Percentiles rank a stretch among this genome's conserved stretches.
phyloP scores from a whole-genome alignment of 345 rosid genomes.

The Physaria fendleri region DNA sequence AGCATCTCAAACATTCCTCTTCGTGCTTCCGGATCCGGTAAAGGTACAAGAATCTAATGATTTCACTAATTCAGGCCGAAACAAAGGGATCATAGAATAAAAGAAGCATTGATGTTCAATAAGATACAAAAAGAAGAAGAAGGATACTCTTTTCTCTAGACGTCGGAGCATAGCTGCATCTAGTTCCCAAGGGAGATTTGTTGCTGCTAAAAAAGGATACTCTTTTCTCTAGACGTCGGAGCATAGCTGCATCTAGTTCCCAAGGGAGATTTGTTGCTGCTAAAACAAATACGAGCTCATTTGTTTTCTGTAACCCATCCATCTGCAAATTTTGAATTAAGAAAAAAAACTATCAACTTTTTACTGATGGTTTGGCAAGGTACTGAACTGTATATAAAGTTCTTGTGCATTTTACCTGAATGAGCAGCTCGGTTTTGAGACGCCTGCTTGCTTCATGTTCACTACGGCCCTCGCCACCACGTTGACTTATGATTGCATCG shows the following conservation, averaged over 20 bases:
- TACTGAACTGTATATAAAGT: background rate
- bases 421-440: conserved; percentile 94
- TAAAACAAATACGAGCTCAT: conserved; percentile 92
- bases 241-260: conserved; percentile 98
- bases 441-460: conserved; percentile 99
- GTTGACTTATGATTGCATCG: conserved; percentile 93
- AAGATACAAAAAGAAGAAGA: conserved; percentile 1
- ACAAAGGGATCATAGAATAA: conserved; percentile 5
- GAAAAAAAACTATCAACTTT: conserved; percentile 7
- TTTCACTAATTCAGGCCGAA: conserved; percentile 30
- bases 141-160: conserved; percentile 97
- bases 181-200: conserved; percentile 97
- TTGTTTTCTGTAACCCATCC: conserved; percentile 83
- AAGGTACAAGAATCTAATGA: conserved; percentile 82
- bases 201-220: conserved; percentile 98
- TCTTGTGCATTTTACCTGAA: conserved; percentile 57
- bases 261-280: conserved; percentile 99
- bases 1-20: conserved; percentile 88
- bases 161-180: conserved; percentile 98
- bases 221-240: conserved; percentile 91
- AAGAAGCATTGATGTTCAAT: background rate
- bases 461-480: conserved; percentile 93
- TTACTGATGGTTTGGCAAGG: background rate
- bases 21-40: conserved; percentile 95
- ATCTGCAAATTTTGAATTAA: conserved; percentile 44